Conservation (phyloP, 306 rosid genomes). For the Pyrus betulifolia region DNA sequence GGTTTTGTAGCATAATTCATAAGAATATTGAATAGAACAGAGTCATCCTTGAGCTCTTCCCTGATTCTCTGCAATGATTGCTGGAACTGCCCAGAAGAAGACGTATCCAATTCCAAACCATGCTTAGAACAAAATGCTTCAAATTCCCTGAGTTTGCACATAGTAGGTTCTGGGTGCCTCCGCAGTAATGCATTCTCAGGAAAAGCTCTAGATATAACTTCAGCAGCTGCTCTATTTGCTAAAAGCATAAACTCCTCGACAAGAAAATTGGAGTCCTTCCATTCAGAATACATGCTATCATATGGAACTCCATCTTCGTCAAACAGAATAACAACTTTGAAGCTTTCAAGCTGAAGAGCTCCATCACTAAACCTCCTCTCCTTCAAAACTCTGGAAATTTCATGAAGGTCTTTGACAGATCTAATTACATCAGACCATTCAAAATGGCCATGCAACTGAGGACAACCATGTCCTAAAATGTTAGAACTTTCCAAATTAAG, state of each 20-base stretch:
- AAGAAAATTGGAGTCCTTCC: slow-evolving; percentile 57
- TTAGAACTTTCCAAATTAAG: slow-evolving; percentile 23
- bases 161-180: slow-evolving; percentile 81
- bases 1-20: slow-evolving; percentile 63
- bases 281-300: slow-evolving; percentile 42
- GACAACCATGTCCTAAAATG: slow-evolving; percentile 20
- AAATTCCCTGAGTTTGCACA: slow-evolving; percentile 66
- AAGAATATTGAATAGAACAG: slow-evolving; percentile 50
- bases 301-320: slow-evolving; percentile 67
- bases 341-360: slow-evolving; percentile 63
- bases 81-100: slow-evolving; percentile 68
- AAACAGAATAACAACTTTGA: slow-evolving; percentile 43
- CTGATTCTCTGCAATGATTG: slow-evolving; percentile 48
- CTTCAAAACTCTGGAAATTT: slow-evolving; percentile 49
- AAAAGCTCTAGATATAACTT: slow-evolving; percentile 71
- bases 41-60: slow-evolving; percentile 73
- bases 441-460: slow-evolving; percentile 56
- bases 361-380: slow-evolving; percentile 62
- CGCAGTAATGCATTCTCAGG: slow-evolving; percentile 74
- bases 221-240: slow-evolving; percentile 78
- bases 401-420: slow-evolving; percentile 54
- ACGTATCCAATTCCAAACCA: slow-evolving; percentile 57
- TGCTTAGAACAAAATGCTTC: slow-evolving; percentile 75
- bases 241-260: slow-evolving; percentile 91
- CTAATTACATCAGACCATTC: slow-evolving; percentile 54